Conservation (phyloP, 176 grass and related monocot species). For the Typha latifolia region DNA sequence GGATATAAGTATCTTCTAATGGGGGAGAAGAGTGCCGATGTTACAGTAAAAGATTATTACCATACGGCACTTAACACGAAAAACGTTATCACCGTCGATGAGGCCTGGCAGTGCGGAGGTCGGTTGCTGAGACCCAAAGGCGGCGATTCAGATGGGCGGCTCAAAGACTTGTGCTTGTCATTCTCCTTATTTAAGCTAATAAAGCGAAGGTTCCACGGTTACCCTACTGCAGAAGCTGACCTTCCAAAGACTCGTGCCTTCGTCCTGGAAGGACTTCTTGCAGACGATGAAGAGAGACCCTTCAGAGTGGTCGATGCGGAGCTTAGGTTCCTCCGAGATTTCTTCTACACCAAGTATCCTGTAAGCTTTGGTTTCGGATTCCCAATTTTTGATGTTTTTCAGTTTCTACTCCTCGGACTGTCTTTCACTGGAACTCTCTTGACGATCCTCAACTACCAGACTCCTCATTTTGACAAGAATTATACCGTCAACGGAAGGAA, state of each 20-base stretch:
- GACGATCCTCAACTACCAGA: conserved; percentile 4
- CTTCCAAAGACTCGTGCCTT: background rate
- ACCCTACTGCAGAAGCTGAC: background rate
- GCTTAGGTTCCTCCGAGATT: conserved; percentile 29
- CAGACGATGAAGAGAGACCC: too few relatives aligned
- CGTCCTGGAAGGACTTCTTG: conserved; percentile 2
- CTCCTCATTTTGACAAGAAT: too few relatives aligned
- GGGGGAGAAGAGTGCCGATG: background rate
- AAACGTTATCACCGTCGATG: conserved; percentile 4
- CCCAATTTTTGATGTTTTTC: conserved; percentile 13
- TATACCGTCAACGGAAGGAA: conserved; percentile 7
- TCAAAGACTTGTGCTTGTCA: conserved; percentile 25
- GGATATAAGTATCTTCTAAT: conserved; percentile 13
- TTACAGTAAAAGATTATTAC: too few relatives aligned
- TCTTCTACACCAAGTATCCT: conserved; percentile 41
- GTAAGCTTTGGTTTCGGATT: conserved; percentile 37
- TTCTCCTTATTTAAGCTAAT: conserved; percentile 27
- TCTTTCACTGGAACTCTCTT: conserved; percentile 11
- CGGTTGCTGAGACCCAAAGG: background rate
- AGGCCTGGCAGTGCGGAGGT: conserved; percentile 6
- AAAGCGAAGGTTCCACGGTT: background rate
- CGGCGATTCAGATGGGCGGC: background rate
- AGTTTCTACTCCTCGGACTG: conserved; percentile 21
- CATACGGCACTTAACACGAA: too few relatives aligned
- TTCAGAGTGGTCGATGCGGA: conserved; percentile 33